Evolutionary conservation across 345 rosid species (phyloP), one percentile per base, ranked within the genome.

Genomic region (Carallia brachiata): DNA sequence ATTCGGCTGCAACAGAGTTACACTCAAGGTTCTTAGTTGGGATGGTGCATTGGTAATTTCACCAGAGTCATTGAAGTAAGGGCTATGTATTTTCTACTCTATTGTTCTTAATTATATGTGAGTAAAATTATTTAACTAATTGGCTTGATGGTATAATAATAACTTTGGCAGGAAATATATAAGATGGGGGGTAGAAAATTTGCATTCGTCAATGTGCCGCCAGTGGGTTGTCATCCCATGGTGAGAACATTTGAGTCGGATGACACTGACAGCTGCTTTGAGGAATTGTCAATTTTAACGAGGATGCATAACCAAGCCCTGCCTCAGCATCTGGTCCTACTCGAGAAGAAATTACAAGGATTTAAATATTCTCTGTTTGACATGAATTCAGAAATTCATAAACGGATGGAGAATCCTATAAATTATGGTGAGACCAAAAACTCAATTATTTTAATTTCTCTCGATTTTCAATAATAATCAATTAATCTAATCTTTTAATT

Each of bases 171-270:
- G 60, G 60, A 56, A 56, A 27, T 56, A 56, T 13, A 56, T 56
- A 13, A 56, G 31, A 23, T 27, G n/a, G 60, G 60, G 15, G 60
- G 60, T 13, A 56, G 60, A 30, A 56, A 56, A 56, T 56, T 56
- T 56, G 60, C 60, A 30, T 56, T 56, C 31, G 18, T 56, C 60
- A 56, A 56, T 30, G 27, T 56, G 60, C 60, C 60, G 31, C 27
- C 27, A 0, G 4, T 56, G 60, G 60, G 60, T 5, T 56, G 60
- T 56, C 31, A 7, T 56, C 60, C 60, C 3, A 12, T 30, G 4
- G 16, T 3, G 12, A 56, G 60, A 56, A 56, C 15, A 7, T 56
- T 56, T 13, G 31, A 30, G 60, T 30, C 60, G 5, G 31, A 56
- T 9, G 5, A 27, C 5, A 13, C 15, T 1, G 60, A 17, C 15